A percentile compares a stretch with the other conserved stretches of the same genome.
Evolutionary conservation across 257 asterid genomes (phyloP).

Genomic region (Solanum tacnaense): DNA sequence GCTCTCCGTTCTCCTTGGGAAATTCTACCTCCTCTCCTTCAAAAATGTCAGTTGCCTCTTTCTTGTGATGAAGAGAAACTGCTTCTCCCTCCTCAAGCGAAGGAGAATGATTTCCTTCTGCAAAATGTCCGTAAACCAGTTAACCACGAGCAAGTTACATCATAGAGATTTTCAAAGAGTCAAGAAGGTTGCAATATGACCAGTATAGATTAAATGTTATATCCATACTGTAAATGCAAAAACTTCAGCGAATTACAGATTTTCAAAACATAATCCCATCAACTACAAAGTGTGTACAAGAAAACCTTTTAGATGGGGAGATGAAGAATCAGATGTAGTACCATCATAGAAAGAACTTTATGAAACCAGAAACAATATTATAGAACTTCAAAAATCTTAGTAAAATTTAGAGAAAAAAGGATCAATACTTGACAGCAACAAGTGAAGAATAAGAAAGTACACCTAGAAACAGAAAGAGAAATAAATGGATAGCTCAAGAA

Average conservation of each 20-base stretch:
- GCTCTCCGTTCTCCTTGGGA: constrained; percentile 76
- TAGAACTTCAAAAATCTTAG: background rate
- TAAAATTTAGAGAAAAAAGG: background rate
- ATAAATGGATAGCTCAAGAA: background rate
- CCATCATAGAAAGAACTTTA: background rate
- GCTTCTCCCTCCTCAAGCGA: constrained; percentile 34
- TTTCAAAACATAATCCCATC: background rate
- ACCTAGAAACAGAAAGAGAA: background rate
- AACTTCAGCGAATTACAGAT: background rate
- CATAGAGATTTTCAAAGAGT: background rate
- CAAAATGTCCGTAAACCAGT: background rate
- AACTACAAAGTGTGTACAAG: background rate
- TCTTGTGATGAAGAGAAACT: constrained; percentile 25
- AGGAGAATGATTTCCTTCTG: constrained; percentile 39
- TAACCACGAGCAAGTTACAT: background rate
- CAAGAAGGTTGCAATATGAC: background rate
- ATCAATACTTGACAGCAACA: background rate
- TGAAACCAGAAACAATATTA: background rate
- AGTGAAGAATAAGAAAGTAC: background rate
- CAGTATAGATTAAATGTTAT: background rate
- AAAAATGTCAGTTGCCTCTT: constrained; percentile 35
- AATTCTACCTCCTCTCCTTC: constrained; percentile 80
- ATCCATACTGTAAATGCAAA: background rate
- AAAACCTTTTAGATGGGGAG: background rate
- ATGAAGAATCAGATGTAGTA: background rate